A percentile compares a stretch with the other conserved stretches of the same genome.
Conservation (phyloP, 192 early-diverging fungal species). For the Mortierella alpina region DNA sequence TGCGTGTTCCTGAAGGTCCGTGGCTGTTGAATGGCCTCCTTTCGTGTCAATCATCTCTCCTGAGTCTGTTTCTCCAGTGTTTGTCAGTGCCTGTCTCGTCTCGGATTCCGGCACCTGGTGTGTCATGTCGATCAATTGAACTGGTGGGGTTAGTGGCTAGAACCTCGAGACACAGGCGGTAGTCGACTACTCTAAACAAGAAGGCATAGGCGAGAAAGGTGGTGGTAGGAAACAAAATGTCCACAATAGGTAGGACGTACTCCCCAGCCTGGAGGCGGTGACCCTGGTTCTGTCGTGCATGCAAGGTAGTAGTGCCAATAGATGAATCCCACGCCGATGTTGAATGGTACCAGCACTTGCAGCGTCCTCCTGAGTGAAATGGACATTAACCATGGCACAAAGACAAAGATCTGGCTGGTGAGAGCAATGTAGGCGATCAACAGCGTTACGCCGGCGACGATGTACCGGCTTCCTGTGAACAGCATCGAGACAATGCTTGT, state of each 20-base stretch:
- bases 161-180: too few relatives aligned
- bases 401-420: constrained; percentile 37
- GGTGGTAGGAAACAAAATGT: neutral
- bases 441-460: constrained; percentile 64
- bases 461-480: constrained; percentile 50
- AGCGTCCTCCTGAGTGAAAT: constrained; percentile 31
- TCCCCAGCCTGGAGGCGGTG: constrained; percentile 73
- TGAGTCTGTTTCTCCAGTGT: neutral
- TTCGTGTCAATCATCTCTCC: neutral
- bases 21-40: constrained; percentile 3
- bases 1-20: neutral
- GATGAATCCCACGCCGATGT: constrained; percentile 79
- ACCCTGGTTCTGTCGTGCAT: constrained; percentile 80
- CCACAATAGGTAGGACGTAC: constrained; percentile 34
- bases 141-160: neutral
- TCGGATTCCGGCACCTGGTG: neutral
- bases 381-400: constrained; percentile 36
- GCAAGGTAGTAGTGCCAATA: constrained; percentile 90
- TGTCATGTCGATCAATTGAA: neutral
- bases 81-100: neutral
- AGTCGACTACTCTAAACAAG: too few relatives aligned
- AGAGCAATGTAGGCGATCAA: constrained; percentile 38
- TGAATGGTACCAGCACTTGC: constrained; percentile 76
- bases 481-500: constrained; percentile 10
- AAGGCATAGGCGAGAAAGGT: too few relatives aligned